Evolutionary conservation across 2,329 filamentous ascomycete species (phyloP).

Genomic region (Cercospora sp.): DNA sequence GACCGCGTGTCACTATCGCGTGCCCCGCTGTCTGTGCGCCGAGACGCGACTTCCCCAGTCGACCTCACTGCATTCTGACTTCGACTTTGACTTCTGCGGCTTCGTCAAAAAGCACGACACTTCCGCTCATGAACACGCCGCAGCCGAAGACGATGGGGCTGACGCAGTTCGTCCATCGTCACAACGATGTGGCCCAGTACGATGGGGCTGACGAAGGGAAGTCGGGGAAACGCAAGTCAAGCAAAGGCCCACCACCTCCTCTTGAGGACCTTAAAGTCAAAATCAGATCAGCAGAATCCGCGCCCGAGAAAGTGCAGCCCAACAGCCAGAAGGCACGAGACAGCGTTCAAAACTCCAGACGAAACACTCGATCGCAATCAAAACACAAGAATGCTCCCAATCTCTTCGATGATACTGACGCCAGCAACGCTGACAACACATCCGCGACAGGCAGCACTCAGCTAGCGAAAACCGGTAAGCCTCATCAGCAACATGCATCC

Average conservation of each 20-base stretch:
- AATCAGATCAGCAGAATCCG: no score
- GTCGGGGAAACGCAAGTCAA: neutral
- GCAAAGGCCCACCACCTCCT: neutral
- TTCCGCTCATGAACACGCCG: neutral
- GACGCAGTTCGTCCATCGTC: slow-evolving; percentile 15
- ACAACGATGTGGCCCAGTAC: slow-evolving; percentile 4
- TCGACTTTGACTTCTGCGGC: neutral
- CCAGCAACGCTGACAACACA: slow-evolving; percentile 16
- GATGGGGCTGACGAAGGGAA: slow-evolving; percentile 8
- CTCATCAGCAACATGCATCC: neutral
- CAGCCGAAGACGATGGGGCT: slow-evolving; percentile 1
- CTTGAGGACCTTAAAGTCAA: no score
- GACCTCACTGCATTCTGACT: neutral
- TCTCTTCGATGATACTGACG: slow-evolving; percentile 17
- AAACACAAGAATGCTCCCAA: neutral
- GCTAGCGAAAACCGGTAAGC: neutral
- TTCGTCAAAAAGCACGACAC: neutral
- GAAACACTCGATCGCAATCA: neutral
- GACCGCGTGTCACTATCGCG: slow-evolving; percentile 5
- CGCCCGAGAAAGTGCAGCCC: neutral
- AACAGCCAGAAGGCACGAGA: neutral
- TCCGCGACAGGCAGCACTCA: slow-evolving; percentile 10
- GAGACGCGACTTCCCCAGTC: neutral
- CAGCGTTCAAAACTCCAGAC: neutral
- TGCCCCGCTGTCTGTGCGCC: neutral